Conservation (phyloP, 306 rosid species). For the Senna tora region DNA sequence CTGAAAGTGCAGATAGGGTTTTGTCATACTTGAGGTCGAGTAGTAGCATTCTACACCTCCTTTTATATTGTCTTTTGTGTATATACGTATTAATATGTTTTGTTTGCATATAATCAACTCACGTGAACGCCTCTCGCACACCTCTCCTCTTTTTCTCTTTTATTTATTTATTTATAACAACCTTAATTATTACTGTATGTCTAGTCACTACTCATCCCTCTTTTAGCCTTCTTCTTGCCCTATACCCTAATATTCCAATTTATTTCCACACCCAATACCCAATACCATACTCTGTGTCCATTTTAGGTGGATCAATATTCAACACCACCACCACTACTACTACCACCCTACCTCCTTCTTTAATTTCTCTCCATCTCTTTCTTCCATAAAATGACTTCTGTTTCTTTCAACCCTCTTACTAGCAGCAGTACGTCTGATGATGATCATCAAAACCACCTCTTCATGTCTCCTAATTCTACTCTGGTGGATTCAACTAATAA, state of each 20-base stretch:
- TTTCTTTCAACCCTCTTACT: slow-evolving; percentile 44
- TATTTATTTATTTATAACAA: slow-evolving; percentile 37
- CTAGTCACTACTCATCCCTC: slow-evolving; percentile 11
- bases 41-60: slow-evolving; percentile 56
- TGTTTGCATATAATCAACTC: slow-evolving; percentile 45
- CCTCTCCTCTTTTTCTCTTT: slow-evolving; percentile 39
- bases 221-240: slow-evolving; percentile 29
- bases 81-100: slow-evolving; percentile 18
- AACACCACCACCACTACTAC: too few species aligned
- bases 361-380: too few species aligned
- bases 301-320: slow-evolving; percentile 35
- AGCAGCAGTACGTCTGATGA: background rate
- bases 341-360: too few species aligned
- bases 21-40: slow-evolving; percentile 49
- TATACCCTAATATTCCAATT: slow-evolving; percentile 40
- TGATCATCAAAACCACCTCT: slow-evolving; percentile 48
- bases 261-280: slow-evolving; percentile 40
- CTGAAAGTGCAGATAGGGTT: slow-evolving; percentile 44
- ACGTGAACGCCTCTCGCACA: slow-evolving; percentile 62
- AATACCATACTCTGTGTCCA: slow-evolving; percentile 2
- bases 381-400: slow-evolving; percentile 52
- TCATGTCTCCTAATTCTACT: slow-evolving; percentile 37
- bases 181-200: slow-evolving; percentile 42
- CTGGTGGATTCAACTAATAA: slow-evolving; percentile 47
- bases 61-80: slow-evolving; percentile 55